A percentile compares a stretch with the other conserved stretches of the same genome.
Conservation (phyloP, 352 stramenopile species). For the Globisporangium irregulare region DNA sequence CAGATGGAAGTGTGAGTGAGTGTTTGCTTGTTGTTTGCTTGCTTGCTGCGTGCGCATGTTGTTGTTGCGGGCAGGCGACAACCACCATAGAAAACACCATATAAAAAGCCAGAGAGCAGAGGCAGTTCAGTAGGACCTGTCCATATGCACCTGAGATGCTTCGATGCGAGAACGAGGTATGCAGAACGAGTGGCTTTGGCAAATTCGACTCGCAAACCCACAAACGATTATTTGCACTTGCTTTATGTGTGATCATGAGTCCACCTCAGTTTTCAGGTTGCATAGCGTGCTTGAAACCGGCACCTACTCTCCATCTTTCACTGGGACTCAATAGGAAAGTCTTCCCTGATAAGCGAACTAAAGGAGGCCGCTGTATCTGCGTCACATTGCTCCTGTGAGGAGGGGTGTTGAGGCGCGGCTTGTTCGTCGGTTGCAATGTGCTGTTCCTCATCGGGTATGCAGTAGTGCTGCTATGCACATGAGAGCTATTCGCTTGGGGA, state of each 20-base stretch:
- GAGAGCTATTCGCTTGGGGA: background rate
- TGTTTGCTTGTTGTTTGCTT: background rate
- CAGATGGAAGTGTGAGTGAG: background rate
- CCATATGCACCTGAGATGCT: background rate
- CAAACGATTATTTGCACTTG: too few species aligned
- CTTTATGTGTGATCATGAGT: too few species aligned
- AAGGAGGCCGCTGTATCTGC: background rate
- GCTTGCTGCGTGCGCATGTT: background rate
- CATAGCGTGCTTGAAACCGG: background rate
- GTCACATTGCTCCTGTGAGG: background rate
- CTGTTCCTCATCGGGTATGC: background rate
- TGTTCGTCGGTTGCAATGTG: background rate
- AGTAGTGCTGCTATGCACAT: background rate
- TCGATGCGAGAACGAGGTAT: background rate
- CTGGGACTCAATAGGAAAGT: background rate
- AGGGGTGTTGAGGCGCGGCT: background rate
- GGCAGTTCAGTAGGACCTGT: background rate
- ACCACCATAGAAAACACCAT: background rate
- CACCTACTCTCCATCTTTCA: background rate
- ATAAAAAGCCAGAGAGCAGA: conserved; percentile 6
- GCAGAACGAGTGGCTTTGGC: background rate
- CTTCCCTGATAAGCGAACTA: background rate
- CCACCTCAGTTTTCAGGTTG: too few species aligned
- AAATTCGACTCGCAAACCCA: background rate
- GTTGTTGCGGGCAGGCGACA: background rate